Base-by-base conservation (phyloP, 1,284 basidiomycete genomes). In the Tilletia indica region DNA sequence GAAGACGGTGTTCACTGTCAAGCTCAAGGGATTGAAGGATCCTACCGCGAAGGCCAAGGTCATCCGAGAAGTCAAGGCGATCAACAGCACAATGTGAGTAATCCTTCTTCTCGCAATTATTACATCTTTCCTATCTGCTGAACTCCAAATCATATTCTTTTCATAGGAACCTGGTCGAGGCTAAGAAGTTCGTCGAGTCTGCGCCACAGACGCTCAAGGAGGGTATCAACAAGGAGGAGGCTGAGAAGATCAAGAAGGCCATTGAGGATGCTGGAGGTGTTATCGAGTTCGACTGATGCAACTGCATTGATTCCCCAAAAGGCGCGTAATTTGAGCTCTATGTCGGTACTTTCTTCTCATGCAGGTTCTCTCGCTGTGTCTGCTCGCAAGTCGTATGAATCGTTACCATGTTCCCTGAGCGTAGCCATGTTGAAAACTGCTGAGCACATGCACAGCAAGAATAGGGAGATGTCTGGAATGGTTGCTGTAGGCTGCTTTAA, bases 151-250 rank as follows among this genome's bases (percentile, higher is more conserved):
- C 42, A 11, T 16, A 1, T 1, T 31, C 56, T 58, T 21, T 14
- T 34, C 25, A 67, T 73, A 79, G 75, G 78, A 84, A 84, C 78
- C 72, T 84, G 36, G 82, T 84, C 42, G 82, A 84, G 94, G 97
- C 97, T 48, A 99, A 99, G 89, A 99, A 97, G 87, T 97, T 99
- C 82, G 97, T 99, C 73, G 97, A 99, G 86, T 94, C 93, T 36
- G 87, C 94, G 78, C 97, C 97, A 45, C 92, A 98, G 86, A 87
- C 91, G 3, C 87, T 99, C 82, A 99, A 99, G 87, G 97, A 99
- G 87, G 94, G 94, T 84, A 85, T 97, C 73, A 89, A 93, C 47
- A 99, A 99, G 87, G 97, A 99, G 81, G 97, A 99, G 68, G 95
- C 95, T 12, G 96, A 98, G 86, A 98, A 98, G 87, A 87, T 99